Evolutionary conservation across 139 green algal species (phyloP), one percentile per base, ranked within the genome.

Genomic region (Chlorella vulgaris): DNA sequence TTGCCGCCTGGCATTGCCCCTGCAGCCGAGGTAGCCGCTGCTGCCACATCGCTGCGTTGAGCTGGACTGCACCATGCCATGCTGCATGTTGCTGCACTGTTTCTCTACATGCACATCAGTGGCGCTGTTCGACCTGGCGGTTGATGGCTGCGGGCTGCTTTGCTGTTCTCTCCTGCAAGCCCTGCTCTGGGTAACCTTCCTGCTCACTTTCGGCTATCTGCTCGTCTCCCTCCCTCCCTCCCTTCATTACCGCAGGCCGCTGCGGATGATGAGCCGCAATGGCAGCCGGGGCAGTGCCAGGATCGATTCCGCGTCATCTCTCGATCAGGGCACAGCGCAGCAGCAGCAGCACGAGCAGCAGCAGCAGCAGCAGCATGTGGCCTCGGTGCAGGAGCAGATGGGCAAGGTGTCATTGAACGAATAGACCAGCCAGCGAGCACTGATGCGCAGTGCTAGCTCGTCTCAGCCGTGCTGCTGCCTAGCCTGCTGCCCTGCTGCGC

Each of bases 301-400:
- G 78, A 66, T 78, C 29, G 78, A 84, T 31, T 78, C 78, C 38
- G 78, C 78, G 1, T 69, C 65, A 29, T 84, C 78, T 29, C 65
- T 84, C 21, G 78, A 84, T 21, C 68, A 69, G 36, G 15, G 40
- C 39, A 40, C 13, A 31, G 71, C 26, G 1, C 47, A 62, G 29
- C 43, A 51, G 42, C 39, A 8, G 43, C 39, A 6, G 19, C 15
- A 28, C 26, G n/a, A 29, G 62, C 62, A 22, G 62, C 36, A 42
- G 36, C 68, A 33, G 39, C 74, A 69, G 15, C 55, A 21, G 36
- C 29, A 29, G 15, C 35, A 19, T 6, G 51, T 53, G 26, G 74
- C 55, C 2, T 53, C 74, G 4, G 38, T 80, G 74, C 74, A 80
- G 55, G 26, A 69, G 10, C 74, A 80, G 55, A 36, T 80, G 36